Evolutionary conservation across 257 asterid species (phyloP), one percentile per base, ranked within the genome.

Genomic region (Solanum pimpinellifolium): DNA sequence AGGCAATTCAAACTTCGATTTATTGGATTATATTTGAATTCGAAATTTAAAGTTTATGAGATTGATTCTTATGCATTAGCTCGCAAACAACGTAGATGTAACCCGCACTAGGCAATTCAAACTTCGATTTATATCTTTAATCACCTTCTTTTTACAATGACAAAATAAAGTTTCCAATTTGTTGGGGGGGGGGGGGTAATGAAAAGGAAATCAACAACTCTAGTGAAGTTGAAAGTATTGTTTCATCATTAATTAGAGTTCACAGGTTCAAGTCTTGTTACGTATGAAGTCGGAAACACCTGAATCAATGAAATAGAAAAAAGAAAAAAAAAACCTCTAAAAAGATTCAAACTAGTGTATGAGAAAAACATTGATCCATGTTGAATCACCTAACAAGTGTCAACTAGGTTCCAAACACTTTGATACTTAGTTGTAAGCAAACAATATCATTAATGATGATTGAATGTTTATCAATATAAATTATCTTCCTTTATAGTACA

Each of bases 211-310:
- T 7, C 14, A 0, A n/a, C 31, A 11, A 62, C n/a, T 62, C 6
- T 62, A n/a, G 15, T n/a, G 2, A 62, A 62, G 4, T 62, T 62
- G 70, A 62, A 62, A n/a, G 31, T 62, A 62, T n/a, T 62, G 8
- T n/a, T 5, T 62, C 70, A 23, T 23, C 29, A 21, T 21, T 59
- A 21, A 60, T 60, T 4, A 60, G 12, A 23, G 27, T n/a, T 23
- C 14, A 23, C 0, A 0, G 0, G 31, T 60, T 60, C 69, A 62
- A 62, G 14, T 4, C 31, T 23, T 23, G 3, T 27, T 62, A 0
- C 8, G 8, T 11, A 11, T 2, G 0, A 62, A n/a, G 33, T 62
- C 33, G 31, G 0, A 5, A 62, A 25, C 7, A 4, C 1, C 12
- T 60, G 3, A 60, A 11, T 60, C 68, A 21, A 23, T 18, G 62